Evolutionary conservation across 2,329 filamentous ascomycete species (phyloP).

Genomic region (Juglanconis juglandina): DNA sequence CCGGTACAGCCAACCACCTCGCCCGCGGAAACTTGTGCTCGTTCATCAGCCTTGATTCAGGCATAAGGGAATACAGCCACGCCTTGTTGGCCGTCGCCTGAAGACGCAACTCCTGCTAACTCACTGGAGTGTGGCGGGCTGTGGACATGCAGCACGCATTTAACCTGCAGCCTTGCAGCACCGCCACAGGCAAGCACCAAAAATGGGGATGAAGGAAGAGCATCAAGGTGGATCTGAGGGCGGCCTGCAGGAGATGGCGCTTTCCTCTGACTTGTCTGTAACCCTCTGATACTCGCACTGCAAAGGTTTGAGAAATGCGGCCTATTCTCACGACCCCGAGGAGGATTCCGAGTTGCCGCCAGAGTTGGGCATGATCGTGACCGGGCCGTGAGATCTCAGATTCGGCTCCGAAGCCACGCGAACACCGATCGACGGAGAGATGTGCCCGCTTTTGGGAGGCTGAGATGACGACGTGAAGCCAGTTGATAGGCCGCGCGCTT

Average conservation of each 20-base stretch:
- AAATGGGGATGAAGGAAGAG: background rate
- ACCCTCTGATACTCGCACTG: background rate
- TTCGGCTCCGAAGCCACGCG: background rate
- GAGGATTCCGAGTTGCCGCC: background rate
- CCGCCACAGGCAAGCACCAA: background rate
- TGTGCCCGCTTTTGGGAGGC: no score
- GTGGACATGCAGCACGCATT: background rate
- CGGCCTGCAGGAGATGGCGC: background rate
- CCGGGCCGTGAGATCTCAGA: background rate
- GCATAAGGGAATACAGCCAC: background rate
- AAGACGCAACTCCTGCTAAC: background rate
- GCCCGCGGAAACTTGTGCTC: background rate
- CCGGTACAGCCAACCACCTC: background rate
- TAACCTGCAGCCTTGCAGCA: conserved; percentile 4
- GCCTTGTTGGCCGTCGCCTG: background rate
- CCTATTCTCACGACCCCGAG: background rate
- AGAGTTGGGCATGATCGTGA: background rate
- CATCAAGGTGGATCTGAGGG: background rate
- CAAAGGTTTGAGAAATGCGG: background rate
- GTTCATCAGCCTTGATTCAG: background rate
- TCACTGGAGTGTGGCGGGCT: background rate
- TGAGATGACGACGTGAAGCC: no score
- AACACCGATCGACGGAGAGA: no score
- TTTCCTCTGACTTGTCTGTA: background rate
- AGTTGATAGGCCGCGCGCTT: no score